Percentiles rank a stretch among this genome's conserved stretches.
These are phyloP conservation scores for Pichia sp. DNA, from an alignment of 1,139 yeast genomes.

Conservation along the genomic window DNA sequence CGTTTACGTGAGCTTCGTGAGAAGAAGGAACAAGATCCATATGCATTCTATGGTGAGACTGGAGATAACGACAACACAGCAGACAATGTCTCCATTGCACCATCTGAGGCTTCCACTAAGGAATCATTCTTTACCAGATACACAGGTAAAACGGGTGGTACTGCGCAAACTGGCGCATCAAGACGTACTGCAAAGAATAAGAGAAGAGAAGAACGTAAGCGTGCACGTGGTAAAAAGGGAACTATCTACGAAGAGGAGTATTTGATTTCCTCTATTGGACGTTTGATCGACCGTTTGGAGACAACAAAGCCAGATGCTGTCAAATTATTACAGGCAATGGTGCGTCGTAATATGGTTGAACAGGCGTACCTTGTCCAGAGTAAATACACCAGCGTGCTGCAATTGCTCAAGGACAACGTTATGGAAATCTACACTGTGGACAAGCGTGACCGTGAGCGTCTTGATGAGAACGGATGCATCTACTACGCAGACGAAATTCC, in stretches of 20 bases:
- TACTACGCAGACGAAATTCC: slow-evolving; percentile 72
- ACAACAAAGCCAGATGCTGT: slow-evolving; percentile 71
- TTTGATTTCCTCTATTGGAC: slow-evolving; percentile 77
- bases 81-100: slow-evolving; percentile 92
- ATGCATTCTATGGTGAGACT: slow-evolving; percentile 63
- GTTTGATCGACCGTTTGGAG: slow-evolving; percentile 76
- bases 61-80: slow-evolving; percentile 69
- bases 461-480: slow-evolving; percentile 82
- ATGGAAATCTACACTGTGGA: slow-evolving; percentile 73
- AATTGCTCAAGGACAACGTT: slow-evolving; percentile 48
- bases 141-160: slow-evolving; percentile 92
- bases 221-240: slow-evolving; percentile 96
- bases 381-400: slow-evolving; percentile 52
- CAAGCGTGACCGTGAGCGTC: slow-evolving; percentile 79
- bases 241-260: slow-evolving; percentile 97
- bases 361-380: slow-evolving; percentile 82
- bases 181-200: slow-evolving; percentile 86
- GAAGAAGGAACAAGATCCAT: slow-evolving; percentile 80
- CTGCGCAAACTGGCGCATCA: slow-evolving; percentile 95
- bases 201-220: slow-evolving; percentile 92
- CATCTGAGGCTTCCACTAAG: slow-evolving; percentile 87
- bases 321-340: slow-evolving; percentile 64
- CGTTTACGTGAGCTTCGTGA: slow-evolving; percentile 79
- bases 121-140: slow-evolving; percentile 92
- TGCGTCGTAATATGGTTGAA: slow-evolving; percentile 64